Evolutionary conservation across 306 rosid genomes (phyloP).

Genomic region (Lotus japonicus): DNA sequence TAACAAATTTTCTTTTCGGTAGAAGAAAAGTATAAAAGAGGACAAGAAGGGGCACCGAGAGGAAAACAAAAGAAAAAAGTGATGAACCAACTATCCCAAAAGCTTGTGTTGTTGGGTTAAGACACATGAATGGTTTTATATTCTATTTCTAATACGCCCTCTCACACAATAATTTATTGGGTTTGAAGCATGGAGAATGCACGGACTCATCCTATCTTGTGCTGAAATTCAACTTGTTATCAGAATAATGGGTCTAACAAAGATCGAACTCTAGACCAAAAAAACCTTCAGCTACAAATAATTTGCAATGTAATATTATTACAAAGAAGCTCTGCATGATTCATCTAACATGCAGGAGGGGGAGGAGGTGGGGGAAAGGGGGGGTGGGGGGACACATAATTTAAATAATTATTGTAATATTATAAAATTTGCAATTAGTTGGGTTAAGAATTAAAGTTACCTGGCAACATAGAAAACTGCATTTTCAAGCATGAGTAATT

Average conservation of each 20-base stretch:
- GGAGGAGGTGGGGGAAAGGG: not conserved
- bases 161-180: no score
- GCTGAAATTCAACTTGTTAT: no score
- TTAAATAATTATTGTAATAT: not conserved
- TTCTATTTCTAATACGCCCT: no score
- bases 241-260: no score
- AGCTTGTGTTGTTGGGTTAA: no score
- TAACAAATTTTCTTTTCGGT: not conserved
- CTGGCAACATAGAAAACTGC: slow-evolving; percentile 98
- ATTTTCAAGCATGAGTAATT: slow-evolving; percentile 94
- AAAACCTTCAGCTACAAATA: not conserved
- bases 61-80: not conserved
- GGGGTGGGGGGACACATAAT: not conserved
- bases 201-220: no score
- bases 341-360: slow-evolving; percentile 11
- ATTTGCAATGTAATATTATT: not conserved
- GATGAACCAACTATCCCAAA: no score
- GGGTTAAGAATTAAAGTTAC: slow-evolving; percentile 33
- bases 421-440: slow-evolving; percentile 5
- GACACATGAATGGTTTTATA: no score
- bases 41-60: not conserved
- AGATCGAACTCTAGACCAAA: no score
- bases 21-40: not conserved
- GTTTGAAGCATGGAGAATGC: no score
- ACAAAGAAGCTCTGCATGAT: slow-evolving; percentile 16